Evolutionary conservation across 176 grass and related monocot species (phyloP), one percentile per base, ranked within the genome.

Genomic region (Carex cristatella): DNA sequence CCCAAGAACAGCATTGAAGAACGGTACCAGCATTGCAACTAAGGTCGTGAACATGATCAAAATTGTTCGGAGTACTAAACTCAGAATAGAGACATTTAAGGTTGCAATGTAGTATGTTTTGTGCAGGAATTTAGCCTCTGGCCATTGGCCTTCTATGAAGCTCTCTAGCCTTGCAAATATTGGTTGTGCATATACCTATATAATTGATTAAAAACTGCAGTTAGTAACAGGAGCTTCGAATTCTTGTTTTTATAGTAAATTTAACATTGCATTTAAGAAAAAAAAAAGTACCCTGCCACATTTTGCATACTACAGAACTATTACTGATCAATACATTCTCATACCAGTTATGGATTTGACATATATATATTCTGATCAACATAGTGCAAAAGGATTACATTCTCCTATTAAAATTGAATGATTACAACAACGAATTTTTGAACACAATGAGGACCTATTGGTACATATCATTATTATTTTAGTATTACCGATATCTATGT

Each of bases 31-130:
- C 93, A 94, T 96, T 4, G 97, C 88, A 0, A 99, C 93, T 46
- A 99, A 67, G 12, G 97, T 96, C 1, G 97, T 99, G 81, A 96
- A 91, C 90, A 95, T 94, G 91, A 96, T 94, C 68, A 99, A 32
- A 83, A 96, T 88, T 42, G 90, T 94, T 15, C 97, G 75, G 1
- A 99, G 90, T 14, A 96, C 90, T 1, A 96, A 94, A 84, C 93
- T 99, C 13, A 94, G 83, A 60, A 92, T 86, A 7, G 91, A 92
- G 27, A 99, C 84, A 8, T 74, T 85, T 69, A 95, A 54, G 0
- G 89, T 79, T 0, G 83, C 40, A 7, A 94, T 68, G 71, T 90
- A 94, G 81, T 99, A 99, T 13, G 93, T 95, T 58, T 82, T 79
- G 55, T 94, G 94, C 65, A 96, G 91, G 87, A 99, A 84, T 87